Percentiles rank a stretch among this genome's conserved stretches.
These are phyloP conservation scores for Filosporella fistucella DNA, from an alignment of 495 filamentous ascomycete genomes.

Conservation along the genomic window DNA sequence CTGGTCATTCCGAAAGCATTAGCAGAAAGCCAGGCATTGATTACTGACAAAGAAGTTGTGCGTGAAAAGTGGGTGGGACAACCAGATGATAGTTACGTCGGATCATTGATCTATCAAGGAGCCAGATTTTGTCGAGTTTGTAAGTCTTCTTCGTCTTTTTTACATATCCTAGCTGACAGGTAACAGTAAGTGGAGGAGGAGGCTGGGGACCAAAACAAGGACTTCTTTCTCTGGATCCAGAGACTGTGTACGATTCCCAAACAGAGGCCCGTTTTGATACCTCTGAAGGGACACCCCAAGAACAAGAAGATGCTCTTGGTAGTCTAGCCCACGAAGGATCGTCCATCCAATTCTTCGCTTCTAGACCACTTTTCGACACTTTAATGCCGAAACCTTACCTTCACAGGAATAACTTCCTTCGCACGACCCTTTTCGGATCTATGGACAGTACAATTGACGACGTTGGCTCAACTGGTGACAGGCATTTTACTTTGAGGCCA, in stretches of 20 bases:
- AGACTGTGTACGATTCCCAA: conserved; percentile 29
- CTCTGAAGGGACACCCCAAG: conserved; percentile 1
- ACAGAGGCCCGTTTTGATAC: conserved; percentile 4
- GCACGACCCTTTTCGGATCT: too few species aligned
- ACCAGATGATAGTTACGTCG: conserved; percentile 21
- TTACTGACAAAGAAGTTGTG: neutral
- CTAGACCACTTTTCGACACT: too few species aligned
- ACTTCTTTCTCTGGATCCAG: conserved; percentile 76
- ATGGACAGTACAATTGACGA: too few species aligned
- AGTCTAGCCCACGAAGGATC: conserved; percentile 37
- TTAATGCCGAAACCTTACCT: too few species aligned
- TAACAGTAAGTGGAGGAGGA: conserved; percentile 77
- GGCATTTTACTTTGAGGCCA: too few species aligned
- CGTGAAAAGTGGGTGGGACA: conserved; percentile 6
- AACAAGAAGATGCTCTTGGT: conserved; percentile 16
- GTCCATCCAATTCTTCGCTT: conserved; percentile 43
- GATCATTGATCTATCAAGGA: conserved; percentile 1
- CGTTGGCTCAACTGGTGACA: too few species aligned
- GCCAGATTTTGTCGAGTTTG: conserved; percentile 51
- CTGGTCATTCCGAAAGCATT: conserved; percentile 47
- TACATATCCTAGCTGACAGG: conserved; percentile 1
- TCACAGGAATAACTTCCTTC: too few species aligned
- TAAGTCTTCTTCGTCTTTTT: conserved; percentile 26
- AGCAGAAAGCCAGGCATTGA: conserved; percentile 6
- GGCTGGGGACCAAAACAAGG: conserved; percentile 88